Conservation (phyloP, 1,284 basidiomycete genomes). For the Lignosus rhinocerotis region DNA sequence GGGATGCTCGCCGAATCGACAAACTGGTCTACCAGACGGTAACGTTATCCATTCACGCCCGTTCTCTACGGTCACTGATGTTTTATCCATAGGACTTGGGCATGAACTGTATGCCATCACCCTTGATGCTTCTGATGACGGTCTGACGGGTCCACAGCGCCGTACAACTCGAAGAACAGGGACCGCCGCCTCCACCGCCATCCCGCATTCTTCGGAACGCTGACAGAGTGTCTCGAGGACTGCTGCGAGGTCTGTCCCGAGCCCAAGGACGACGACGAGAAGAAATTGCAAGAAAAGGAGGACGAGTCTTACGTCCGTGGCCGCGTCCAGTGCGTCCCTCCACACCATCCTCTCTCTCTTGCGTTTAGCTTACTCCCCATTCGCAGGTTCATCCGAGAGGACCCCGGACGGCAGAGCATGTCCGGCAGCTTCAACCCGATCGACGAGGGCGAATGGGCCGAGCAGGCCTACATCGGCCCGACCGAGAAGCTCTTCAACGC, state of each 20-base stretch:
- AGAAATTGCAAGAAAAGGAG: slow-evolving; percentile 48
- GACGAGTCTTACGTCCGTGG: slow-evolving; percentile 54
- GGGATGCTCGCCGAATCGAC: slow-evolving; percentile 58
- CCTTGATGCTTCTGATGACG: not conserved
- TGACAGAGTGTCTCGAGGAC: slow-evolving; percentile 56
- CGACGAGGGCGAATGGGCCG: slow-evolving; percentile 65
- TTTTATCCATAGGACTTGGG: slow-evolving; percentile 39
- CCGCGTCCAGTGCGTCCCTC: slow-evolving; percentile 44
- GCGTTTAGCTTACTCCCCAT: not conserved
- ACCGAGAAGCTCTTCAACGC: slow-evolving; percentile 54
- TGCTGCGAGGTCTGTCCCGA: slow-evolving; percentile 59
- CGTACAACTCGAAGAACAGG: slow-evolving; percentile 63
- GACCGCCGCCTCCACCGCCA: slow-evolving; percentile 58
- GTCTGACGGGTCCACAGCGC: slow-evolving; percentile 37
- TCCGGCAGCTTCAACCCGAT: slow-evolving; percentile 66
- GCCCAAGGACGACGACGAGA: slow-evolving; percentile 53
- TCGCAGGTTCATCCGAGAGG: slow-evolving; percentile 54
- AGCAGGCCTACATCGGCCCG: slow-evolving; percentile 54
- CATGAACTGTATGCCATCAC: slow-evolving; percentile 52
- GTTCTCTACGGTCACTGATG: not conserved
- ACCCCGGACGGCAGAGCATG: slow-evolving; percentile 60
- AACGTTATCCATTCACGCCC: not conserved
- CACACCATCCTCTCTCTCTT: not conserved
- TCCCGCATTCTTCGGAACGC: slow-evolving; percentile 61
- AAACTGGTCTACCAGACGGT: slow-evolving; percentile 57